phyloP scores from a whole-genome alignment of 2,329 filamentous ascomycete species.

The Epichloe uncinata region DNA sequence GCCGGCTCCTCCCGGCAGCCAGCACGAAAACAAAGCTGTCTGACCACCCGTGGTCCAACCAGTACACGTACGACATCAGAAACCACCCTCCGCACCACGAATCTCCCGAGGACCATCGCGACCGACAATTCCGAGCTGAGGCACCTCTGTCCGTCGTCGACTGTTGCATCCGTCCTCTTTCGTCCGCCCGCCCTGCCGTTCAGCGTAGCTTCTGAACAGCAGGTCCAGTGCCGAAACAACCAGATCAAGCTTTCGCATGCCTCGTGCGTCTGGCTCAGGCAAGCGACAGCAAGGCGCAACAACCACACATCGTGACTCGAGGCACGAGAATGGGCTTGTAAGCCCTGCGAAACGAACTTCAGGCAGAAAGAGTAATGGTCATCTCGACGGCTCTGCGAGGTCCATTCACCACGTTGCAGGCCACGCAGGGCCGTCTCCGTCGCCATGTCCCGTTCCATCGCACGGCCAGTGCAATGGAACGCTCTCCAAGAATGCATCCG shows the following conservation, averaged over 20 bases:
- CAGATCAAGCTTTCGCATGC: conserved; percentile 33
- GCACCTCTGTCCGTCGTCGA: neutral
- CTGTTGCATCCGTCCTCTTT: neutral
- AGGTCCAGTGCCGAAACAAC: neutral
- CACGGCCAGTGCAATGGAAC: conserved; percentile 21
- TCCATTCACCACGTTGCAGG: conserved; percentile 19
- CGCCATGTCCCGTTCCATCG: conserved; percentile 8
- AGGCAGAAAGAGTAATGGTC: conserved; percentile 32
- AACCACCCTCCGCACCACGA: neutral
- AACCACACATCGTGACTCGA: conserved; percentile 53
- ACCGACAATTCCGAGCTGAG: neutral
- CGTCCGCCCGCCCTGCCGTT: neutral
- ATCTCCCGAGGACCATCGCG: neutral
- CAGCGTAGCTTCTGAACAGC: neutral
- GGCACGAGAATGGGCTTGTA: conserved; percentile 81
- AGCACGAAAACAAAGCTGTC: neutral
- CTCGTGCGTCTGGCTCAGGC: conserved; percentile 43
- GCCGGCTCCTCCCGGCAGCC: neutral
- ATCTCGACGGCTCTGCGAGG: conserved; percentile 27
- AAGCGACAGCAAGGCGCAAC: conserved; percentile 50
- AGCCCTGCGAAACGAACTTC: conserved; percentile 32
- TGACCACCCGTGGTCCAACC: neutral
- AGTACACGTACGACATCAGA: neutral
- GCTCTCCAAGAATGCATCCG: conserved; percentile 16
- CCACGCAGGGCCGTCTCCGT: conserved; percentile 18